Evolutionary conservation across 2,329 filamentous ascomycete genomes (phyloP).

Genomic region (Tolypocladium ophioglossoides): DNA sequence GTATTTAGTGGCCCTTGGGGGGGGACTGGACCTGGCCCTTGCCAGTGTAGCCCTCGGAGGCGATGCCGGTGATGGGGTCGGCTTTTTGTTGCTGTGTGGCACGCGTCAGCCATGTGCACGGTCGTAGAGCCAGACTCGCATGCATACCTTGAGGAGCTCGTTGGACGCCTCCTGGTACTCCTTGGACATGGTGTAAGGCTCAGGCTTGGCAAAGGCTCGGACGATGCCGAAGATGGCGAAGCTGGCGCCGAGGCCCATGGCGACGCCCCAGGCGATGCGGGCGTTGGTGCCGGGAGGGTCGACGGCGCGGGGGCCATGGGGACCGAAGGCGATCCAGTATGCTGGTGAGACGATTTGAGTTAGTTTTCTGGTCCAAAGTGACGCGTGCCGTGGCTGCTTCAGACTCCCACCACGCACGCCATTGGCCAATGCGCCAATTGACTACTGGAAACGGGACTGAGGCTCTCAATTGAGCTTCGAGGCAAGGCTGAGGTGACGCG

Average conservation of each 20-base stretch:
- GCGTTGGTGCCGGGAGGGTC: conserved; percentile 75
- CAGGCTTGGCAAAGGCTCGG: conserved; percentile 59
- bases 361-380: conserved; percentile 16
- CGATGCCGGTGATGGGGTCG: conserved; percentile 78
- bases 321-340: conserved; percentile 97
- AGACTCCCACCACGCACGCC: conserved; percentile 2
- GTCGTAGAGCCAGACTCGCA: not conserved
- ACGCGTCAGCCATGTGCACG: not conserved
- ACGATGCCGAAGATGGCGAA: conserved; percentile 61
- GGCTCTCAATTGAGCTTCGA: conserved; percentile 3
- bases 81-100: conserved; percentile 62
- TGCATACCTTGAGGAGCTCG: conserved; percentile 76
- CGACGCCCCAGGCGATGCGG: conserved; percentile 66
- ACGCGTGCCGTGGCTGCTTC: conserved; percentile 1
- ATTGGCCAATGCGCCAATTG: not conserved
- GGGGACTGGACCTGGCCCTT: conserved; percentile 68
- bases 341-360: conserved; percentile 48
- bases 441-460: conserved; percentile 1
- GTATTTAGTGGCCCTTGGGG: conserved; percentile 37
- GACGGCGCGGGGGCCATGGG: conserved; percentile 82
- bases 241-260: conserved; percentile 55
- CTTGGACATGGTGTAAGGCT: conserved; percentile 84
- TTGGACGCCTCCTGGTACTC: conserved; percentile 95
- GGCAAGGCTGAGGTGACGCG: conserved; percentile 10
- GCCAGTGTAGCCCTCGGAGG: conserved; percentile 68